phyloP scores from a whole-genome alignment of 2,329 filamentous ascomycete species.

The Madurella fahalii region DNA sequence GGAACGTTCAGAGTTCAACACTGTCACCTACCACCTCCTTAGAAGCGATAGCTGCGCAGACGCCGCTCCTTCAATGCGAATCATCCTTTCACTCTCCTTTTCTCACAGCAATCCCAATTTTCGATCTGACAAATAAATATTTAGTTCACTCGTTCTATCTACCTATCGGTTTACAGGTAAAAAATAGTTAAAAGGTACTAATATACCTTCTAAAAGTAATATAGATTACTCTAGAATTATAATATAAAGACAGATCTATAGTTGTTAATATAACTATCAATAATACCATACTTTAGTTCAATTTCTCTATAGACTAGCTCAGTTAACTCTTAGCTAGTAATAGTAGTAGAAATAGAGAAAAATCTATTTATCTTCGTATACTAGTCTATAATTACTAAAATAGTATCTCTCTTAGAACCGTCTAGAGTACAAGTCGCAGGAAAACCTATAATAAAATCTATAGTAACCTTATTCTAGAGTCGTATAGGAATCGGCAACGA shows the following conservation, averaged over 20 bases:
- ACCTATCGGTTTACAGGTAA: background rate
- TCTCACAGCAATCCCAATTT: too few relatives aligned
- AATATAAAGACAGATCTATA: background rate
- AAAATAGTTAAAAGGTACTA: background rate
- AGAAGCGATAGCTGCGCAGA: too few relatives aligned
- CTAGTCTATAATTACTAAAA: background rate
- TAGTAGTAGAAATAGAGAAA: background rate
- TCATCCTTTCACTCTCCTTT: too few relatives aligned
- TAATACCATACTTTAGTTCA: too few relatives aligned
- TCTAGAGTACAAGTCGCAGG: background rate
- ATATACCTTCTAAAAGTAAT: background rate
- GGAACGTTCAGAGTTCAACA: too few relatives aligned
- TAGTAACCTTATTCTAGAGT: background rate
- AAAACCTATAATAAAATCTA: slow-evolving; percentile 2
- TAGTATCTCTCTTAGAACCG: background rate
- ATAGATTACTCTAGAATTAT: background rate
- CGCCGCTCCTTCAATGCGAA: too few relatives aligned
- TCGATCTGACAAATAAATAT: too few relatives aligned
- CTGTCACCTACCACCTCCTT: too few relatives aligned
- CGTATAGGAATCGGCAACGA: background rate
- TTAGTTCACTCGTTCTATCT: background rate
- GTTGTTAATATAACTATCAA: background rate
- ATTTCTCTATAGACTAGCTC: background rate
- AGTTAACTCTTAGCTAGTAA: background rate
- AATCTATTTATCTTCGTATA: background rate